A percentile compares a stretch with the other conserved stretches of the same genome.
Conservation (phyloP, 345 rosid genomes). For the Citrus mangshanensis region DNA sequence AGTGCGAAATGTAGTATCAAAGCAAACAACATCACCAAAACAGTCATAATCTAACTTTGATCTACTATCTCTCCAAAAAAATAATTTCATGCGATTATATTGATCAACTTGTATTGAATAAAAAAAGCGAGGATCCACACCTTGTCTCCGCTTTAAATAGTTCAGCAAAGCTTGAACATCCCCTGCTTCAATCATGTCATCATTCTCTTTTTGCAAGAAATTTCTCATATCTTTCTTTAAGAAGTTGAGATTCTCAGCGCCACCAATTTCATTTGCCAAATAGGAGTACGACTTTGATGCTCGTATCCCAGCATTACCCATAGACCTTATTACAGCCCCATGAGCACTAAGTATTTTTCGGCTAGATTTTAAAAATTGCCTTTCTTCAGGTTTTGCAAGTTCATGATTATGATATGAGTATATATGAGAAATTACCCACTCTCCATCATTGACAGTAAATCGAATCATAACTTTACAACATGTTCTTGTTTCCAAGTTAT, state of each 20-base stretch:
- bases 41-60: background rate
- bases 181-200: background rate
- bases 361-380: background rate
- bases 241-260: background rate
- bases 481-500: constrained; percentile 14
- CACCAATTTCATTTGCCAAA: background rate
- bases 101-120: background rate
- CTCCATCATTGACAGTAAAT: constrained; percentile 7
- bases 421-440: constrained; percentile 6
- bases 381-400: constrained; percentile 5
- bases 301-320: background rate
- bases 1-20: background rate
- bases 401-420: constrained; percentile 14
- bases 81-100: background rate
- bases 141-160: background rate
- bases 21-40: background rate
- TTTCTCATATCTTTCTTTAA: background rate
- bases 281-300: background rate
- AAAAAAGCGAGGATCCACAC: background rate
- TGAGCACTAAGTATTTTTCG: background rate
- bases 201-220: background rate
- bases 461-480: constrained; percentile 15
- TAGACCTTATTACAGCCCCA: background rate
- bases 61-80: background rate
- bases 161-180: background rate